A percentile compares a stretch with the other conserved stretches of the same genome.
Conservation (phyloP, 805 yeast genomes). For the Suhomyces kilbournensis region DNA sequence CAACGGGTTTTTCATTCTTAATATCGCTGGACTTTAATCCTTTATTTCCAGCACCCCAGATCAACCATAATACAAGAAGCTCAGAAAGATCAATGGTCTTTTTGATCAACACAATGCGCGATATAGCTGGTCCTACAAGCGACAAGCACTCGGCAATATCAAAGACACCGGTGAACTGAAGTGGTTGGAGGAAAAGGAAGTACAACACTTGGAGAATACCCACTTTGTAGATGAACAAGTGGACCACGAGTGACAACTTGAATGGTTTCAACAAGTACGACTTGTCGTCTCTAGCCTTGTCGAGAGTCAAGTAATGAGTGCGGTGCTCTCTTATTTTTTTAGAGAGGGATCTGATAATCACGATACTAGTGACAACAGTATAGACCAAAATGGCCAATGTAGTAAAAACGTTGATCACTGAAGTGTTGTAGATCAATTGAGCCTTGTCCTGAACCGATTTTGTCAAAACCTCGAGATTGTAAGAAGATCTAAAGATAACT, state of each 20-base stretch:
- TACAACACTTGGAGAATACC: slow-evolving; percentile 3
- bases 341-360: neutral
- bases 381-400: neutral
- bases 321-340: neutral
- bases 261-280: slow-evolving; percentile 1
- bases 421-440: neutral
- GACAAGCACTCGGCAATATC: slow-evolving; percentile 11
- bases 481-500: slow-evolving; percentile 2
- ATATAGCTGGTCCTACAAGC: neutral
- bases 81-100: slow-evolving; percentile 3
- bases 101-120: neutral
- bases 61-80: slow-evolving; percentile 8
- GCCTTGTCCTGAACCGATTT: neutral
- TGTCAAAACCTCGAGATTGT: slow-evolving; percentile 1
- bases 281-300: slow-evolving; percentile 2
- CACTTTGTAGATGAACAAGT: slow-evolving; percentile 7
- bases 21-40: slow-evolving; percentile 1
- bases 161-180: slow-evolving; percentile 6
- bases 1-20: neutral
- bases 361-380: neutral
- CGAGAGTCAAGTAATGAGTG: neutral
- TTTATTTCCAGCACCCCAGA: slow-evolving; percentile 8
- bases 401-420: neutral
- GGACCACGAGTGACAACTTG: slow-evolving; percentile 4
- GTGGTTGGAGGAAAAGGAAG: slow-evolving; percentile 1